Conservation (phyloP, 345 rosid species). For the Eutrema yunnanense region DNA sequence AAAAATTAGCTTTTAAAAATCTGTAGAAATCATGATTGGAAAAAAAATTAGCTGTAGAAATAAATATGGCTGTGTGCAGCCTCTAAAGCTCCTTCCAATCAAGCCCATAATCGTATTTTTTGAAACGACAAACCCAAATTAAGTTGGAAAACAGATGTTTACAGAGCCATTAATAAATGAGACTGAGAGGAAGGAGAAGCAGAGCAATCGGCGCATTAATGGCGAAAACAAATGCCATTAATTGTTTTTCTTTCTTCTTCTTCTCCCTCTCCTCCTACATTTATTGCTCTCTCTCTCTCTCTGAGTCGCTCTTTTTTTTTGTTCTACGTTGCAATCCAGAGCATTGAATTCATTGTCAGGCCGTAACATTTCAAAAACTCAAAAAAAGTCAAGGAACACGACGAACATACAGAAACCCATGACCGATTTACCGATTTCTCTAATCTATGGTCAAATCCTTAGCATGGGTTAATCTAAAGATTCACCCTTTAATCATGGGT, state of each 20-base stretch:
- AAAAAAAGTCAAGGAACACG: constrained; percentile 27
- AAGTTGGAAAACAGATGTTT: neutral
- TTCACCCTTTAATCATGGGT: constrained; percentile 13
- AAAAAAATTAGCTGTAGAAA: no score
- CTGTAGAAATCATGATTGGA: no score
- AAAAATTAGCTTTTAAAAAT: no score
- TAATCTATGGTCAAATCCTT: neutral
- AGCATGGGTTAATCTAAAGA: constrained; percentile 16
- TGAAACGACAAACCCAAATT: neutral
- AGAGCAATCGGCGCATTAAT: constrained; percentile 47
- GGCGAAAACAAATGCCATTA: constrained; percentile 48
- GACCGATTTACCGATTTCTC: neutral
- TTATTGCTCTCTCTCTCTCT: constrained; percentile 33
- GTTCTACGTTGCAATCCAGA: constrained; percentile 23
- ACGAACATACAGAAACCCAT: constrained; percentile 25
- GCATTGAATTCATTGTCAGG: constrained; percentile 31
- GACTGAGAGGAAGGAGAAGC: constrained; percentile 25
- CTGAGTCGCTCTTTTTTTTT: constrained; percentile 18
- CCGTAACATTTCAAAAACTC: constrained; percentile 15
- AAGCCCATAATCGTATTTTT: neutral
- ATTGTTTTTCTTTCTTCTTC: constrained; percentile 46
- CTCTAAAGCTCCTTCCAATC: no score
- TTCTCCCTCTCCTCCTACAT: constrained; percentile 21
- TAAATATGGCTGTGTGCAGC: no score
- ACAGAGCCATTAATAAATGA: constrained; percentile 28